Evolutionary conservation across 805 yeast species (phyloP).

Genomic region (Phaffomyces antillensis): DNA sequence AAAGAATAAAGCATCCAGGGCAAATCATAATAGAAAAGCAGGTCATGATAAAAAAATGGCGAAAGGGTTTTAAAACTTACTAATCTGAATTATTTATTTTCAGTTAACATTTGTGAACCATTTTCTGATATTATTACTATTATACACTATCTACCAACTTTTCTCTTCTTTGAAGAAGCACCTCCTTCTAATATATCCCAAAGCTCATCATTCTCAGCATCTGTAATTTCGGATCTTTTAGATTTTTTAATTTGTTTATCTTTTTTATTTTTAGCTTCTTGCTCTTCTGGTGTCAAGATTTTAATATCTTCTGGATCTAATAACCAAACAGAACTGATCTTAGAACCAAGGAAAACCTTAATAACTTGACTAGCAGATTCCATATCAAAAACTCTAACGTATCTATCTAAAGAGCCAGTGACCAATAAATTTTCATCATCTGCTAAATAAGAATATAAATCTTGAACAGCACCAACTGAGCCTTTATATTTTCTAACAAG

Average conservation of each 20-base stretch:
- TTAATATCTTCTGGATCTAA: conserved; percentile 39
- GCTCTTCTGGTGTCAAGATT: conserved; percentile 22
- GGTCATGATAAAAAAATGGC: conserved; percentile 53
- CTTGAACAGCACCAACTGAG: conserved; percentile 60
- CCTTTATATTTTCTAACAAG: conserved; percentile 70
- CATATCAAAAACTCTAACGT: conserved; percentile 68
- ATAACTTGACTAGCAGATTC: conserved; percentile 48
- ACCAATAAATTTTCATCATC: conserved; percentile 42
- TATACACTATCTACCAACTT: conserved; percentile 3
- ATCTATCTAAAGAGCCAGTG: conserved; percentile 85
- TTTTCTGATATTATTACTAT: too few species aligned
- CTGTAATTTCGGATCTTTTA: conserved; percentile 12
- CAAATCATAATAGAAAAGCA: conserved; percentile 59
- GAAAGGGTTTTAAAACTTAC: conserved; percentile 3
- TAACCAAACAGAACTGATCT: conserved; percentile 46
- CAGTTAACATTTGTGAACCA: too few species aligned
- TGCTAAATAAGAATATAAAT: conserved; percentile 19
- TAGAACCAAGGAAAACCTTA: conserved; percentile 72
- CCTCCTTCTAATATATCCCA: conserved; percentile 29
- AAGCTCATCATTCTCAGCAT: conserved; percentile 29
- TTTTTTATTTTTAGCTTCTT: conserved; percentile 16
- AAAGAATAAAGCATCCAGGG: conserved; percentile 47
- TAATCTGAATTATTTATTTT: background rate
- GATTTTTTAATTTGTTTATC: conserved; percentile 27
- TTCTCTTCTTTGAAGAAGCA: conserved; percentile 15